A percentile compares a stretch with the other conserved stretches of the same genome.
Evolutionary conservation across 139 green algal species (phyloP).

Genomic region (Chlamydomonas asymmetrica): DNA sequence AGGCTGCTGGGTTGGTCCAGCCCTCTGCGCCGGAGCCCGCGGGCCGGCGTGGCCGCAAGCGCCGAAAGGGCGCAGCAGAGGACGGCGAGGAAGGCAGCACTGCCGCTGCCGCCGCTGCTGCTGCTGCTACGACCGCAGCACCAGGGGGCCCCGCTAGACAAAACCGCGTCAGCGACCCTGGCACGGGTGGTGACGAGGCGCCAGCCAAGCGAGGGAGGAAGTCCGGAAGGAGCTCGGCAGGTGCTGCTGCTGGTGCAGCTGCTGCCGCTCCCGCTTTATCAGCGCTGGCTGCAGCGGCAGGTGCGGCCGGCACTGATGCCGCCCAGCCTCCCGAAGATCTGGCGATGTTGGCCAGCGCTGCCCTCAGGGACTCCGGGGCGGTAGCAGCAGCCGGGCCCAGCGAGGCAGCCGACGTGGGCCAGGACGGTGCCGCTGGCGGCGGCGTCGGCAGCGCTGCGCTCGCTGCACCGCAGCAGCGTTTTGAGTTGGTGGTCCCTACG

Average conservation of each 20-base stretch:
- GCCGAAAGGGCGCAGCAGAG: slow-evolving; percentile 2
- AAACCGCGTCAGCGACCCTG: too few relatives aligned
- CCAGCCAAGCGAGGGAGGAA: neutral
- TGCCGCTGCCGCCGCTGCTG: neutral
- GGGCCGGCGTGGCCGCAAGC: slow-evolving; percentile 9
- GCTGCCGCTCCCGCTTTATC: neutral
- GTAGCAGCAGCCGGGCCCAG: too few relatives aligned
- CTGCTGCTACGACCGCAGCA: neutral
- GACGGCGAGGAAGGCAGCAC: neutral
- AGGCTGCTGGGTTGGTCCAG: too few relatives aligned
- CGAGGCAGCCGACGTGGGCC: too few relatives aligned
- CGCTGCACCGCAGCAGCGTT: neutral
- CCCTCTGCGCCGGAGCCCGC: neutral
- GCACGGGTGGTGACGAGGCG: too few relatives aligned
- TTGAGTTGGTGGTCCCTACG: neutral
- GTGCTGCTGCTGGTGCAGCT: neutral
- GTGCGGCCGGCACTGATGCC: too few relatives aligned
- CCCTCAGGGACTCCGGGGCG: too few relatives aligned
- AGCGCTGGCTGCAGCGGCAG: neutral
- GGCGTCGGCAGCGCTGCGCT: too few relatives aligned
- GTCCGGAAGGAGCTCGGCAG: neutral
- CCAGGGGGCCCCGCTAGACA: too few relatives aligned
- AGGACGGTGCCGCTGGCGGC: too few relatives aligned
- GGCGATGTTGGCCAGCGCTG: neutral
- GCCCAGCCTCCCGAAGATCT: too few relatives aligned